Base-by-base conservation (phyloP, 1,284 basidiomycete genomes). In the Somion occarium region DNA sequence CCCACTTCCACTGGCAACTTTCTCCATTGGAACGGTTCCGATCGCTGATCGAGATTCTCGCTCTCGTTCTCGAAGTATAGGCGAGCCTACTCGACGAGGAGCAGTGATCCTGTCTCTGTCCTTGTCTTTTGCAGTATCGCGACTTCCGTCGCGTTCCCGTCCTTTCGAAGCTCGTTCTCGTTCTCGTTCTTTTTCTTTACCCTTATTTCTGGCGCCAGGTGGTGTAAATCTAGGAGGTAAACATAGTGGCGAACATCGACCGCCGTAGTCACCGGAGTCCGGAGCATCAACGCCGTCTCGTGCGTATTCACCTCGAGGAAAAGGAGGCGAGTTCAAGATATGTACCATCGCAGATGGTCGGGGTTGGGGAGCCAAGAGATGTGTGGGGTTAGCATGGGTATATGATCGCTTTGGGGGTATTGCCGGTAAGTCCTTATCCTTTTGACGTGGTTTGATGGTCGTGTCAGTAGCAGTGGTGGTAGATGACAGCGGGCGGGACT, bases 401-500 rank as follows among this genome's bases (percentile, higher is more conserved):
- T 57, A 55, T 9, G 53, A 52, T n/a, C 48, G 49, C 13, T 50
- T 48, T 13, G 52, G 19, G n/a, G 49, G 52, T 26, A 54, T 37
- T n/a, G 38, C 39, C 2, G 46, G 38, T 12, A 59, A 58, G 3
- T 50, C 58, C 3, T 49, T 41, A 43, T 54, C 59, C 54, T 44
- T 57, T 15, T 50, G 54, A 20, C 51, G 55, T 18, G 82, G 79
- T 11, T 76, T 79, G 50, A 79, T 69, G 19, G 83, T 83, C 12
- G 75, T 71, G 56, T 78, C 77, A 2, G 82, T 83, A 2, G 76
- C 74, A 15, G 78, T 78, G 1, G 82, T 84, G 0, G 78, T 79
- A 15, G 79, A 76, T 1, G 85, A 87, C 26, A 88, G 64, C 3
- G 85, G 84, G 5, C 85, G 75, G 18, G 78, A 82, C 45, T 74